Evolutionary conservation across 2,329 filamentous ascomycete genomes (phyloP).

Genomic region (Pyrenochaeta sp.): DNA sequence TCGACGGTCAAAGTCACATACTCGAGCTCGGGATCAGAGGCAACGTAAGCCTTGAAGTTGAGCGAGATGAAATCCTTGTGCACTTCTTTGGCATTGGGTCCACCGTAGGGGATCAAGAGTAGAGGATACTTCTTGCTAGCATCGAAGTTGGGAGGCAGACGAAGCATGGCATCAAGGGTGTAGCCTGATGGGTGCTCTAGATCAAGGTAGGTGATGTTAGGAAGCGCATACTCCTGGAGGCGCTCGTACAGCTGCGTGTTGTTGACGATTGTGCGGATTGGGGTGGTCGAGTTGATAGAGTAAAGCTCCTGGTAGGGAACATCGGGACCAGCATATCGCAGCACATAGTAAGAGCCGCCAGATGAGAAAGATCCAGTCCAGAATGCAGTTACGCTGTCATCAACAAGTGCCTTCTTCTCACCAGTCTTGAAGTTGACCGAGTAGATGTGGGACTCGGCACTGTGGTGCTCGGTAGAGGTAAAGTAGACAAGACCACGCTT

Average conservation of each 20-base stretch:
- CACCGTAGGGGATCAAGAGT: constrained; percentile 74
- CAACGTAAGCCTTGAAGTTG: constrained; percentile 69
- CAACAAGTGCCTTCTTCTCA: constrained; percentile 67
- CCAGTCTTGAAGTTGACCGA: constrained; percentile 66
- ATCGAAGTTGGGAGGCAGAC: constrained; percentile 71
- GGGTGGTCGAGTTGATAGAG: constrained; percentile 62
- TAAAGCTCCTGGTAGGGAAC: constrained; percentile 76
- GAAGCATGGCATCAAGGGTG: constrained; percentile 70
- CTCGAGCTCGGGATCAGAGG: constrained; percentile 72
- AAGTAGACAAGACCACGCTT: constrained; percentile 68
- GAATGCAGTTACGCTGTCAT: constrained; percentile 65
- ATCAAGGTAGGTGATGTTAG: constrained; percentile 71
- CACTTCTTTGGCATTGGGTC: constrained; percentile 70
- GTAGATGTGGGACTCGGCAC: constrained; percentile 73
- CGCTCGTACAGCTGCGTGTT: constrained; percentile 66
- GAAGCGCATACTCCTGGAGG: constrained; percentile 69
- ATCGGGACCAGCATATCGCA: constrained; percentile 71
- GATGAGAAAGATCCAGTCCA: constrained; percentile 73
- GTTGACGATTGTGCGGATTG: constrained; percentile 66
- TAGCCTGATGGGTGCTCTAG: constrained; percentile 69
- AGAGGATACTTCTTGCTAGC: constrained; percentile 70
- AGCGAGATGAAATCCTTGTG: constrained; percentile 64
- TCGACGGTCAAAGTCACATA: constrained; percentile 75
- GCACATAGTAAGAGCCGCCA: constrained; percentile 69
- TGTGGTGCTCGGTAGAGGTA: constrained; percentile 70